Conservation (phyloP, 345 rosid genomes). For the Citropsis articulata region DNA sequence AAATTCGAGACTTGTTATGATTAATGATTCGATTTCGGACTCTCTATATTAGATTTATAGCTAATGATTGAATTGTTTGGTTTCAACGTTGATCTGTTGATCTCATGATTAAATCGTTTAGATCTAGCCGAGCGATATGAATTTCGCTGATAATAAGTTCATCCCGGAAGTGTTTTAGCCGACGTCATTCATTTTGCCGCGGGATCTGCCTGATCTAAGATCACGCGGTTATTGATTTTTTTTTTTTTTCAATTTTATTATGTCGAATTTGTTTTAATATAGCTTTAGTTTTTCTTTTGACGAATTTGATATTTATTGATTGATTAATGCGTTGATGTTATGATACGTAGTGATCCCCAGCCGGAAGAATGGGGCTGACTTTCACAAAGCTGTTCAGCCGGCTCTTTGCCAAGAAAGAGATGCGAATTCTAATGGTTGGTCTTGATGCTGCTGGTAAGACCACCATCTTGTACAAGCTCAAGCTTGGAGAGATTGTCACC, state of each 20-base stretch:
- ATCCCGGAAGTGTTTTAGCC: background rate
- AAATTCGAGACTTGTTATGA: background rate
- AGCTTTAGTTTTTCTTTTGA: background rate
- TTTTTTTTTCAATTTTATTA: background rate
- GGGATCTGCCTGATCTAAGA: slow-evolving; percentile 15
- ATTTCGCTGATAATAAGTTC: background rate
- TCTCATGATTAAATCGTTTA: background rate
- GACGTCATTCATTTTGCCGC: background rate
- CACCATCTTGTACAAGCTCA: slow-evolving; percentile 65
- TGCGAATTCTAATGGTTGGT: slow-evolving; percentile 47
- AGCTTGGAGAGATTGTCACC: slow-evolving; percentile 62
- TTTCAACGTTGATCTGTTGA: slow-evolving; percentile 16
- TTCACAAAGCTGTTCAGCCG: slow-evolving; percentile 69
- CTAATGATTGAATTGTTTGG: slow-evolving; percentile 1
- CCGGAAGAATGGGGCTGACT: slow-evolving; percentile 55
- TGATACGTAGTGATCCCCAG: slow-evolving; percentile 28
- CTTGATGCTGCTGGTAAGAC: slow-evolving; percentile 68
- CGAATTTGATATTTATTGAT: background rate
- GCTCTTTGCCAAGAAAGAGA: slow-evolving; percentile 55
- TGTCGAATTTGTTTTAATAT: background rate
- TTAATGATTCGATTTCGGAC: background rate
- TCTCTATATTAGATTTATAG: background rate
- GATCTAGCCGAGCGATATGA: slow-evolving; percentile 19
- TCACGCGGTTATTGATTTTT: background rate
- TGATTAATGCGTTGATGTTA: background rate